These are phyloP conservation scores for Bolboschoenus planiculmis DNA, from an alignment of 176 grass and related monocot species.

Conservation along the genomic window DNA sequence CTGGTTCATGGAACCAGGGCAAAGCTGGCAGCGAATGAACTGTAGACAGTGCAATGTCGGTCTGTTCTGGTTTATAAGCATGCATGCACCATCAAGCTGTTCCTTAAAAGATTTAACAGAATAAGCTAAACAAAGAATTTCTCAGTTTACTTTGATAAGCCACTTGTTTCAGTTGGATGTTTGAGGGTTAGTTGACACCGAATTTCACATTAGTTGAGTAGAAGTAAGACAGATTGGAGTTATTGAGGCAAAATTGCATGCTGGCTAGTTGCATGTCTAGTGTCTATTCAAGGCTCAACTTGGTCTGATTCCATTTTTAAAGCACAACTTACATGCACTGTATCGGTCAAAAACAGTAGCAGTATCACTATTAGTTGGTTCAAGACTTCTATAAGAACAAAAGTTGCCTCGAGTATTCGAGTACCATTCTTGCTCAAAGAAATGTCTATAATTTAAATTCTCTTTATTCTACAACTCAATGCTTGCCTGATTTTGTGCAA, in stretches of 20 bases:
- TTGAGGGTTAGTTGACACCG: neutral
- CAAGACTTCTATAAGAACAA: neutral
- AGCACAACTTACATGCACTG: neutral
- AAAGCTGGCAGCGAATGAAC: conserved; percentile 30
- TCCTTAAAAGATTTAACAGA: neutral
- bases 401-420: neutral
- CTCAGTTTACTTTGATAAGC: neutral
- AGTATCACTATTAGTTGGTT: neutral
- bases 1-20: conserved; percentile 17
- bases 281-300: neutral
- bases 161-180: neutral
- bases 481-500: conserved; percentile 38
- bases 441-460: neutral
- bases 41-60: conserved; percentile 26
- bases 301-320: neutral
- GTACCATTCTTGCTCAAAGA: neutral
- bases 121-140: neutral
- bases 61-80: conserved; percentile 32
- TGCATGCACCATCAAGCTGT: conserved; percentile 31
- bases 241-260: neutral
- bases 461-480: conserved; percentile 3
- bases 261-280: neutral
- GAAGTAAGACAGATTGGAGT: neutral
- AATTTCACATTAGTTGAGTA: neutral
- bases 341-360: neutral